Percentiles rank a stretch among this genome's conserved stretches.
These are phyloP conservation scores for Pleurotus pulmonarius DNA, from an alignment of 768 basidiomycete genomes.

Conservation along the genomic window DNA sequence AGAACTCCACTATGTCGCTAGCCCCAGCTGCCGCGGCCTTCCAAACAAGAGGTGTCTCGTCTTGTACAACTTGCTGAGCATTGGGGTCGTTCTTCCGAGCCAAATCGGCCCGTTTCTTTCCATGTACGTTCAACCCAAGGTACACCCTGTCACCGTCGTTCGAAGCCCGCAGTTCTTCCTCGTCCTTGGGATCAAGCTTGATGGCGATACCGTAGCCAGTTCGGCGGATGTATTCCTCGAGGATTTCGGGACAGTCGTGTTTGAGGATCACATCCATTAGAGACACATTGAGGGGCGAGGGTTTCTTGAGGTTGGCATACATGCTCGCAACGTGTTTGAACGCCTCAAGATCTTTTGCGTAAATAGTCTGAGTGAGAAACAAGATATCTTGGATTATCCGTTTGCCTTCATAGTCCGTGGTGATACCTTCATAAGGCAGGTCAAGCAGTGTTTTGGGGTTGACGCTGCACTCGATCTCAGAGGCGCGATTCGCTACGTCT, in stretches of 20 bases:
- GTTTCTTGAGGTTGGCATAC: constrained; percentile 30
- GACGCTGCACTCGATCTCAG: constrained; percentile 35
- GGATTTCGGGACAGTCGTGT: constrained; percentile 42
- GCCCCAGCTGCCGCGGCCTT: constrained; percentile 30
- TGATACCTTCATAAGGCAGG: background rate
- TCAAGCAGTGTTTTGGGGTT: constrained; percentile 36
- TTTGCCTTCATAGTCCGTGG: constrained; percentile 1
- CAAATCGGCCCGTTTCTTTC: constrained; percentile 58
- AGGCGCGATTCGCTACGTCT: constrained; percentile 49
- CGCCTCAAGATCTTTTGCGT: constrained; percentile 44
- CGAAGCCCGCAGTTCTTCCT: constrained; percentile 19
- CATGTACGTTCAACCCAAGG: constrained; percentile 58
- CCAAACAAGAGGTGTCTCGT: constrained; percentile 36
- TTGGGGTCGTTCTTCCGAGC: constrained; percentile 48
- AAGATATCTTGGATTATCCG: constrained; percentile 9
- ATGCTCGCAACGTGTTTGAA: constrained; percentile 47
- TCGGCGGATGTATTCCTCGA: constrained; percentile 55
- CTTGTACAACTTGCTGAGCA: constrained; percentile 16
- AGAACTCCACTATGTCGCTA: constrained; percentile 40
- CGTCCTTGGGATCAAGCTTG: constrained; percentile 18
- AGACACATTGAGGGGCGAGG: constrained; percentile 17
- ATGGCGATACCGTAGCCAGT: constrained; percentile 40
- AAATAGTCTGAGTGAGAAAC: constrained; percentile 32
- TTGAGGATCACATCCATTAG: constrained; percentile 27
- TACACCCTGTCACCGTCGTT: constrained; percentile 44